Evolutionary conservation across 2,329 filamentous ascomycete species (phyloP), one percentile per base, ranked within the genome.

Genomic region (Cryphonectria nitschkei): DNA sequence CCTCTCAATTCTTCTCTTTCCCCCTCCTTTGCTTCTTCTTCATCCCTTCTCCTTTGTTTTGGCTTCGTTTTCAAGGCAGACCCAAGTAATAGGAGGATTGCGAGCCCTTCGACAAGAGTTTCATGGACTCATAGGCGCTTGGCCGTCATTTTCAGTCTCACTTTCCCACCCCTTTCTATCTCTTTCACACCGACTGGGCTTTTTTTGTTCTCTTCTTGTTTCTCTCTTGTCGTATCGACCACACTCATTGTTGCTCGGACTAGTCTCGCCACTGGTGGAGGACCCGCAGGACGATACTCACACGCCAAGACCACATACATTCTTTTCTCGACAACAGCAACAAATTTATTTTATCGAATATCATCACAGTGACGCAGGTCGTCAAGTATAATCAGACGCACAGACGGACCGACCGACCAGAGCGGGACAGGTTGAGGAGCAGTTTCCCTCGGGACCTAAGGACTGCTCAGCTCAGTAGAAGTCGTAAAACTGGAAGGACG

Each of bases 351-450:
- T 54, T 29, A n/a, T 54, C 62, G 50, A 43, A 34, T 43, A 70
- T 70, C 69, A 76, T 75, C 61, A 58, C 63, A 70, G 39, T 61
- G 81, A 82, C 81, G 81, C 81, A 77, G 81, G 81, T 72, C 81
- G 81, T 82, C 81, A 71, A 69, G 71, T 67, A 69, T 73, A 75
- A 72, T 50, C 73, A 68, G 69, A 70, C 60, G 54, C 56, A 46
- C 37, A 9, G 37, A n/a, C 46, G 7, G 19, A 50, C 46, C 19
- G 22, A n/a, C 61, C 65, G 66, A 66, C 71, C 56, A 65, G 68
- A 62, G 29, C 61, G 34, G 72, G 61, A 74, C 65, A 54, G 68
- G 50, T 61, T 67, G 72, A 74, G 73, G 73, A 69, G 72, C 71
- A 73, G 74, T 72, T 70, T 65, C 62, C 68, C 72, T 66, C 69